Conservation (phyloP, 768 basidiomycete species). For the Boletus pseudopeckii region DNA sequence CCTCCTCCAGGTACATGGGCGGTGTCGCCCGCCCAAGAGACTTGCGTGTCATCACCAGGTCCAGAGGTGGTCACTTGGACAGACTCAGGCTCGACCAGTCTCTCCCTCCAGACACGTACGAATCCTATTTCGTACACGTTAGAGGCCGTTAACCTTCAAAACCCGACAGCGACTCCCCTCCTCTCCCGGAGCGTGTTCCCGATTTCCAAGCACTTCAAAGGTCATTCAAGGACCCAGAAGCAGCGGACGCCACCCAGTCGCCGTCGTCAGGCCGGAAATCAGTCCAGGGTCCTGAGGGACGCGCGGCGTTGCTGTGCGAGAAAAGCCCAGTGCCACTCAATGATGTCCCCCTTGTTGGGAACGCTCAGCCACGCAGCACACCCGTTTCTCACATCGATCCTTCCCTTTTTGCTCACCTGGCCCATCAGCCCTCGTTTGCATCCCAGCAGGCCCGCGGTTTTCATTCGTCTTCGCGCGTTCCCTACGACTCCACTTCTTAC, state of each 20-base stretch:
- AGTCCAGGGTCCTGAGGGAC: background rate
- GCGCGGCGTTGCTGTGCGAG: background rate
- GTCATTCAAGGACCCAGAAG: background rate
- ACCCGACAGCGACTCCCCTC: conserved; percentile 29
- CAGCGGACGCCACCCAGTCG: background rate
- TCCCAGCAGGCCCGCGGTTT: conserved; percentile 21
- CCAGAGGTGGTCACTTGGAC: conserved; percentile 33
- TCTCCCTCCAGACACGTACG: conserved; percentile 35
- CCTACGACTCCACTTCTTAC: conserved; percentile 26
- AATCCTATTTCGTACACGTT: conserved; percentile 25
- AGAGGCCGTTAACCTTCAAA: conserved; percentile 33
- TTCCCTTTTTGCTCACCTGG: background rate
- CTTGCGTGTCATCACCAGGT: conserved; percentile 37
- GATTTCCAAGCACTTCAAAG: background rate
- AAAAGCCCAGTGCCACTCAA: background rate
- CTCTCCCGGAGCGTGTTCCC: conserved; percentile 24
- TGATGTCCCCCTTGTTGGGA: background rate
- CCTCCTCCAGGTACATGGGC: conserved; percentile 34
- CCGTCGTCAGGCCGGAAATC: background rate
- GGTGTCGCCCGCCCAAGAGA: conserved; percentile 40
- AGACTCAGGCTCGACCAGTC: conserved; percentile 27
- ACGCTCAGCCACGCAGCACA: background rate
- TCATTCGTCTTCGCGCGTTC: conserved; percentile 18
- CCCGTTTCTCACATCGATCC: background rate
- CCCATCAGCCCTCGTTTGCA: background rate